Conservation (phyloP, 169 alveolate species). For the Plasmodium blacklocki region DNA sequence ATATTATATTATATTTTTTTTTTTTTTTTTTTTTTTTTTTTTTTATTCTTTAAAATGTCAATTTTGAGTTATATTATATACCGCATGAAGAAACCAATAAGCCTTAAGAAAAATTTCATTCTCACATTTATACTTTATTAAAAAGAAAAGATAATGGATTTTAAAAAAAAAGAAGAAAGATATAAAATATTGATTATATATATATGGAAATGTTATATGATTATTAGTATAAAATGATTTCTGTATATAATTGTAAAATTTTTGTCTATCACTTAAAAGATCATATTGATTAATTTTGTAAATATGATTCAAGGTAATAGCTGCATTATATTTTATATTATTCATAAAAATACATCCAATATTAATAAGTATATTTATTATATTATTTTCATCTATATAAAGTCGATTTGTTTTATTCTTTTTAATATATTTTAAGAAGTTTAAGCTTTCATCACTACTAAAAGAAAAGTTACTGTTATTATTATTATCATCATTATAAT, state of each 20-base stretch:
- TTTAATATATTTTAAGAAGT: constrained; percentile 67
- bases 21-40: not conserved
- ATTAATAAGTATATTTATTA: constrained; percentile 16
- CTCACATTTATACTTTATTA: constrained; percentile 46
- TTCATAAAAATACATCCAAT: constrained; percentile 65
- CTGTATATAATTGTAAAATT: constrained; percentile 66
- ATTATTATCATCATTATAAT: not conserved
- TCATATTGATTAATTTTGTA: constrained; percentile 16
- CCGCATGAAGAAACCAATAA: constrained; percentile 59
- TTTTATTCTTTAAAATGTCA: not conserved
- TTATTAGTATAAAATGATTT: constrained; percentile 26
- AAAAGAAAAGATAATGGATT: constrained; percentile 58
- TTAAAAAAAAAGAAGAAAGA: constrained; percentile 65
- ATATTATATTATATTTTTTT: not conserved
- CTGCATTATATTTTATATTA: constrained; percentile 32
- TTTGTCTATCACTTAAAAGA: constrained; percentile 26
- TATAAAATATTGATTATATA: constrained; percentile 41
- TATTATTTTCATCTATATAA: constrained; percentile 20
- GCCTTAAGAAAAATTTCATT: constrained; percentile 19
- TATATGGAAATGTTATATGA: constrained; percentile 16
- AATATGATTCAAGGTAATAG: constrained; percentile 16
- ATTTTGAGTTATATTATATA: constrained; percentile 25
- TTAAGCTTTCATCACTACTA: constrained; percentile 66
- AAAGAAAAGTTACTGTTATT: not conserved
- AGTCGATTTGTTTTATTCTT: constrained; percentile 22